Evolutionary conservation across 2,329 filamentous ascomycete genomes (phyloP).

Genomic region (Metarhizium sp.): DNA sequence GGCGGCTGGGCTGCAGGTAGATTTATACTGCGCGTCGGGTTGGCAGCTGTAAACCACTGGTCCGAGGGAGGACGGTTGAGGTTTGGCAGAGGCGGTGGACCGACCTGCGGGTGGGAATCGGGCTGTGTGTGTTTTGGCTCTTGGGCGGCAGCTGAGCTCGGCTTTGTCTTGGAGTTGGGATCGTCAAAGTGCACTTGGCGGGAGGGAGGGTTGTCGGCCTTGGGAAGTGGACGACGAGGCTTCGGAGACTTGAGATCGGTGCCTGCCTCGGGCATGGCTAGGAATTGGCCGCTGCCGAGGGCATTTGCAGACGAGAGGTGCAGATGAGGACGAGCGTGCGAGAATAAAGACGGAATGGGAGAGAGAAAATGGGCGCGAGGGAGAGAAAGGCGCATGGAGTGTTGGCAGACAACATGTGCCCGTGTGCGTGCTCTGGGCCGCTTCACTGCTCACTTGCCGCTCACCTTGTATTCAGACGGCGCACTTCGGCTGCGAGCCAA

Average conservation of each 20-base stretch:
- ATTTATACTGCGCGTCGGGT: conserved; percentile 21
- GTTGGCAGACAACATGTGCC: background rate
- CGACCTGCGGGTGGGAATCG: conserved; percentile 10
- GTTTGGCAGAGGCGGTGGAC: conserved; percentile 9
- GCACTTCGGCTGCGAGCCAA: background rate
- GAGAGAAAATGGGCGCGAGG: background rate
- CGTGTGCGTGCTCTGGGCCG: background rate
- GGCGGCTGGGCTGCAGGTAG: conserved; percentile 1
- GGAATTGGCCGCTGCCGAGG: background rate
- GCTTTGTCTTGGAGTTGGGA: background rate
- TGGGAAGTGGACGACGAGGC: conserved; percentile 16
- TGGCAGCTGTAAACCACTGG: conserved; percentile 25
- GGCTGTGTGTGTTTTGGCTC: conserved; percentile 5
- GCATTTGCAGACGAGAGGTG: background rate
- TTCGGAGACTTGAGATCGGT: conserved; percentile 16
- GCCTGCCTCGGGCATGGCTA: conserved; percentile 18
- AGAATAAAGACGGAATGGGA: background rate
- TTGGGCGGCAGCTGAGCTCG: background rate
- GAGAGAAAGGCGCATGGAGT: background rate
- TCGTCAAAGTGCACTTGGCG: conserved; percentile 24
- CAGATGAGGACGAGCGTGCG: background rate
- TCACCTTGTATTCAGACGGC: conserved; percentile 4
- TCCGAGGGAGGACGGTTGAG: conserved; percentile 8
- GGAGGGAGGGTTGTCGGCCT: conserved; percentile 12
- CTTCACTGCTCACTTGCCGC: conserved; percentile 4